These are phyloP conservation scores for Podochytrium sp. DNA, from an alignment of 192 early-diverging fungal genomes.

Conservation along the genomic window DNA sequence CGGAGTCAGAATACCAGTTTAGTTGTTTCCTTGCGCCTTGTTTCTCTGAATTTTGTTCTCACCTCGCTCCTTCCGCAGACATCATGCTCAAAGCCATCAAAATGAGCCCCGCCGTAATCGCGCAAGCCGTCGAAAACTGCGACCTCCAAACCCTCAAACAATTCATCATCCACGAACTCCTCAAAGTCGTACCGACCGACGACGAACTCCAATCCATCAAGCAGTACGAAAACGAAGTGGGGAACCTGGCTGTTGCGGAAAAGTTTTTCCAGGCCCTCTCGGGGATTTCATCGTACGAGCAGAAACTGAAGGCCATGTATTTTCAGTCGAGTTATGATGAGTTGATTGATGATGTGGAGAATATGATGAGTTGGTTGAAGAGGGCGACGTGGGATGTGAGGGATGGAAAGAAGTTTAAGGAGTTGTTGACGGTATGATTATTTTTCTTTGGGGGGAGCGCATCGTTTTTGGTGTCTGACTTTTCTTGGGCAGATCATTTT, in stretches of 20 bases:
- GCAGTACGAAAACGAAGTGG: slow-evolving; percentile 50
- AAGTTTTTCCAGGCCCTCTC: slow-evolving; percentile 50
- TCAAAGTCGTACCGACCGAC: slow-evolving; percentile 55
- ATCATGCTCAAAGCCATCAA: slow-evolving; percentile 57
- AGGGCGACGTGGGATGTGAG: slow-evolving; percentile 49
- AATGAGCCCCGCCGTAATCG: slow-evolving; percentile 42
- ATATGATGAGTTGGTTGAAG: slow-evolving; percentile 39
- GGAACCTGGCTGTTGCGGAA: slow-evolving; percentile 50
- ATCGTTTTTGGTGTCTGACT: neutral
- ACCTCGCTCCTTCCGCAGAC: slow-evolving; percentile 26
- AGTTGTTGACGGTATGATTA: slow-evolving; percentile 43
- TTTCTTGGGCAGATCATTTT: slow-evolving; percentile 47
- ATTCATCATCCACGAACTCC: slow-evolving; percentile 42
- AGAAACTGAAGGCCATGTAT: slow-evolving; percentile 51
- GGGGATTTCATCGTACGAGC: slow-evolving; percentile 45
- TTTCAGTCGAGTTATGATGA: slow-evolving; percentile 51
- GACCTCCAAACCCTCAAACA: slow-evolving; percentile 40
- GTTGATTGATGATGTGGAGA: slow-evolving; percentile 47
- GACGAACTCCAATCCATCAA: slow-evolving; percentile 45
- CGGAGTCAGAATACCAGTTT: slow-evolving; percentile 46
- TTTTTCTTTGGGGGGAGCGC: neutral
- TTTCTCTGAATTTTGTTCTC: too few relatives aligned
- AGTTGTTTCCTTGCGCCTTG: neutral
- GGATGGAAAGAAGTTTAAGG: slow-evolving; percentile 50
- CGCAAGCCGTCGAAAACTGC: slow-evolving; percentile 38